These are phyloP conservation scores for Dissophora ornata DNA, from an alignment of 192 early-diverging fungal species.

Conservation along the genomic window DNA sequence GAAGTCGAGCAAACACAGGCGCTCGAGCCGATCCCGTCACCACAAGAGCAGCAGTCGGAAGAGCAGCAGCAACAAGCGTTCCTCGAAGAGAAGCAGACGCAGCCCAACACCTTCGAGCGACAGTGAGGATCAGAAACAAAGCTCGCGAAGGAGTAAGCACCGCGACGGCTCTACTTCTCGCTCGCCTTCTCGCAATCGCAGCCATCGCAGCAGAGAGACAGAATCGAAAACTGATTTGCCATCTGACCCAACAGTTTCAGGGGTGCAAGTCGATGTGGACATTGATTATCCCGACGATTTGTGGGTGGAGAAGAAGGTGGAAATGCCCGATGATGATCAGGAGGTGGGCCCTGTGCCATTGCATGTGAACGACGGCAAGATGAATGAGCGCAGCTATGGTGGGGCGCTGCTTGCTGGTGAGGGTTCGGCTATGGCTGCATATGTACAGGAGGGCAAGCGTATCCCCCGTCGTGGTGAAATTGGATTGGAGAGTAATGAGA, in stretches of 20 bases:
- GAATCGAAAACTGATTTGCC: not conserved
- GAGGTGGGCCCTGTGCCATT: constrained; percentile 78
- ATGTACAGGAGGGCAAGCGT: constrained; percentile 91
- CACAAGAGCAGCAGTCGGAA: constrained; percentile 24
- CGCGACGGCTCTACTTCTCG: not conserved
- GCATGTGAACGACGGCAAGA: constrained; percentile 63
- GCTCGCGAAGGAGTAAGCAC: constrained; percentile 3
- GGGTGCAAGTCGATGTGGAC: constrained; percentile 38
- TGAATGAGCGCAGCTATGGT: constrained; percentile 81
- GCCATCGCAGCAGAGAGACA: not conserved
- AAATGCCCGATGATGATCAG: constrained; percentile 69
- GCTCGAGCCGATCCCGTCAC: constrained; percentile 31
- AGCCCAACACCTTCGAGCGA: constrained; percentile 13
- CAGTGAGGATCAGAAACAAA: constrained; percentile 28
- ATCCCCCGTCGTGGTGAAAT: constrained; percentile 98
- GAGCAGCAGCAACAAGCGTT: constrained; percentile 14
- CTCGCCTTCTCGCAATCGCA: not conserved
- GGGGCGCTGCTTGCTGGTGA: constrained; percentile 87
- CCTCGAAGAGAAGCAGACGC: constrained; percentile 14
- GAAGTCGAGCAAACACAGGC: constrained; percentile 34
- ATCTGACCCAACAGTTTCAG: too few species aligned
- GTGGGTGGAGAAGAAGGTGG: constrained; percentile 75
- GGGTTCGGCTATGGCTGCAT: constrained; percentile 91
- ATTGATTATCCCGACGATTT: constrained; percentile 60
- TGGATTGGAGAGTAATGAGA: constrained; percentile 86